Percentiles rank a stretch among this genome's conserved stretches.
These are phyloP conservation scores for Leccinum arenicola DNA, from an alignment of 768 basidiomycete genomes.

Conservation along the genomic window DNA sequence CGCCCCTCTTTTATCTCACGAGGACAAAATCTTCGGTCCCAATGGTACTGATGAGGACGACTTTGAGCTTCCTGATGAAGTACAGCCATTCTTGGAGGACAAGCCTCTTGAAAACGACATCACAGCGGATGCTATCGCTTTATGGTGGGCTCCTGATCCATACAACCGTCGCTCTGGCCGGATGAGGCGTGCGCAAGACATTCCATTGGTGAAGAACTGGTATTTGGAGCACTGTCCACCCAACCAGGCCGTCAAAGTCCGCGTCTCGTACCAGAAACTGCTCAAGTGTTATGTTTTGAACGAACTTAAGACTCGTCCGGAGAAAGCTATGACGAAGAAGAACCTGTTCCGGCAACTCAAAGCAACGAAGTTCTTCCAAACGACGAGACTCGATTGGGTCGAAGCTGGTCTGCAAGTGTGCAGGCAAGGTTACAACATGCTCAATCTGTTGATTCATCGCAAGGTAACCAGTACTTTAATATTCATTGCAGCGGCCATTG, in stretches of 20 bases:
- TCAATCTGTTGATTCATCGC: conserved; percentile 97
- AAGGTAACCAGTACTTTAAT: conserved; percentile 51
- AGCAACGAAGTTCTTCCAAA: conserved; percentile 99
- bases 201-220: conserved; percentile 97
- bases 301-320: conserved; percentile 81
- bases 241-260: conserved; percentile 93
- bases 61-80: conserved; percentile 76
- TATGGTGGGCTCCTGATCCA: conserved; percentile 99
- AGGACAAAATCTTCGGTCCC: conserved; percentile 89
- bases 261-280: conserved; percentile 98
- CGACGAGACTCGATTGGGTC: conserved; percentile 97
- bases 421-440: conserved; percentile 99
- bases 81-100: conserved; percentile 78
- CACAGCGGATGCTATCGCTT: conserved; percentile 93
- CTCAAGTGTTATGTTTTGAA: conserved; percentile 95
- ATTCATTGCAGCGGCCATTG: not conserved
- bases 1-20: conserved; percentile 77
- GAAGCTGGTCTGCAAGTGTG: conserved; percentile 98
- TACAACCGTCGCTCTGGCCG: conserved; percentile 90
- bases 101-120: conserved; percentile 83
- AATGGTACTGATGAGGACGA: conserved; percentile 83
- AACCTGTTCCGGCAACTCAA: conserved; percentile 94
- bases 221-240: conserved; percentile 98
- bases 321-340: conserved; percentile 98
- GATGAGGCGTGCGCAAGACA: conserved; percentile 91